Evolutionary conservation across 2,329 filamentous ascomycete genomes (phyloP).

Genomic region (Xylariales sp.): DNA sequence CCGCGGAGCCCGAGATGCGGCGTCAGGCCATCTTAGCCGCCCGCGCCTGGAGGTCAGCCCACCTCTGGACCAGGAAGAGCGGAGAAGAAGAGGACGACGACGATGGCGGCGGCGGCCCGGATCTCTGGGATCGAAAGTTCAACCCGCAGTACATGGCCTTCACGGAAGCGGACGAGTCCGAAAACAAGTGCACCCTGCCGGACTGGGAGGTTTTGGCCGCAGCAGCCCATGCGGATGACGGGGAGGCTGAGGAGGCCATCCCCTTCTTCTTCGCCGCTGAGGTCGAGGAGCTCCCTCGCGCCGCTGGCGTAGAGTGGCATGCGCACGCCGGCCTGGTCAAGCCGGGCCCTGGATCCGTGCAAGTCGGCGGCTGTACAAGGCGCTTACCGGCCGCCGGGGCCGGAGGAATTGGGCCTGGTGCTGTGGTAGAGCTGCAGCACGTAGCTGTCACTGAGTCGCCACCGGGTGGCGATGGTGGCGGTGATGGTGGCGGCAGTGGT

Average conservation of each 20-base stretch:
- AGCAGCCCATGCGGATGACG: slow-evolving; percentile 24
- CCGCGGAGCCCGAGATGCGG: slow-evolving; percentile 14
- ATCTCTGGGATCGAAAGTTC: slow-evolving; percentile 66
- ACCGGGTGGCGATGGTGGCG: no score
- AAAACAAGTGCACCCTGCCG: slow-evolving; percentile 35
- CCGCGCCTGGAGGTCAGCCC: slow-evolving; percentile 43
- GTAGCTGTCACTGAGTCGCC: slow-evolving; percentile 15
- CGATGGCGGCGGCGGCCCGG: slow-evolving; percentile 41
- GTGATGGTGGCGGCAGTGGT: no score
- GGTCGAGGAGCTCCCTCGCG: slow-evolving; percentile 71
- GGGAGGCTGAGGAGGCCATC: slow-evolving; percentile 22
- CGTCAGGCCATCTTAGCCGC: slow-evolving; percentile 37
- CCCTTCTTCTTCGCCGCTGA: slow-evolving; percentile 73
- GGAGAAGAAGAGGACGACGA: slow-evolving; percentile 46
- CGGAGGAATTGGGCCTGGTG: no score
- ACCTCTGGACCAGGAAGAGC: slow-evolving; percentile 27
- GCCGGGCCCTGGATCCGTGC: slow-evolving; percentile 18
- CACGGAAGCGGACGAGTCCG: slow-evolving; percentile 17
- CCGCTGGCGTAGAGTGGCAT: slow-evolving; percentile 79
- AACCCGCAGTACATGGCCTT: slow-evolving; percentile 45
- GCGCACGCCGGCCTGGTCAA: slow-evolving; percentile 56
- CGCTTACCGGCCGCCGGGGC: not conserved
- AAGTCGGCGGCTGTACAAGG: slow-evolving; percentile 6
- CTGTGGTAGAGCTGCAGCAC: slow-evolving; percentile 16
- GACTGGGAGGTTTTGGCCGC: slow-evolving; percentile 43